Evolutionary conservation across 768 basidiomycete species (phyloP).

Genomic region (Lactarius evosmus): DNA sequence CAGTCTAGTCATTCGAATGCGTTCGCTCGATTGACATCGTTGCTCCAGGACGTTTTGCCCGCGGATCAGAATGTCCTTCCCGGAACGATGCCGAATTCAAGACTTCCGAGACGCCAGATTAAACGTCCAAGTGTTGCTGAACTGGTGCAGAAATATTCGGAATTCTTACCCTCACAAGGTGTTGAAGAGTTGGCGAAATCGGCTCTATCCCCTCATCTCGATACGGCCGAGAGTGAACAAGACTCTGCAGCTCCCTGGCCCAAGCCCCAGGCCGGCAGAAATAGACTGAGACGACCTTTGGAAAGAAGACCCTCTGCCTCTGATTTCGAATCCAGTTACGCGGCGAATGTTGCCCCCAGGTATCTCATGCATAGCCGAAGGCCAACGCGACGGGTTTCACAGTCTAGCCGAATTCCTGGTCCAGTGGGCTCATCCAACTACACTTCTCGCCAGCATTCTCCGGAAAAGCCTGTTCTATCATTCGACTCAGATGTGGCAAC

Average conservation of each 20-base stretch:
- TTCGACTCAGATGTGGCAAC: constrained; percentile 30
- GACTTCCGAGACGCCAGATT: constrained; percentile 57
- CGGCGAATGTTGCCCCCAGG: constrained; percentile 84
- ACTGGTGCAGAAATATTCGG: constrained; percentile 77
- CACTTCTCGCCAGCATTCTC: constrained; percentile 65
- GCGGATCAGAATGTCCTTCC: constrained; percentile 21
- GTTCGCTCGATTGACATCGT: not conserved
- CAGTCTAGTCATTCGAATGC: not conserved
- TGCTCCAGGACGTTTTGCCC: constrained; percentile 9
- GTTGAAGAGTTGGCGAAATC: constrained; percentile 70
- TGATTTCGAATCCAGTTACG: constrained; percentile 90
- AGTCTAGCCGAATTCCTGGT: constrained; percentile 49
- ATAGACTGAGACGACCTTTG: constrained; percentile 50
- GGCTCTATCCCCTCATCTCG: constrained; percentile 53
- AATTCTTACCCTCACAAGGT: constrained; percentile 68
- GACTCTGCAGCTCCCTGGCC: constrained; percentile 46
- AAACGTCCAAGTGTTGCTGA: constrained; percentile 76
- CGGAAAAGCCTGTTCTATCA: constrained; percentile 55
- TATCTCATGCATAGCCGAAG: constrained; percentile 55
- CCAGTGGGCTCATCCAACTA: constrained; percentile 49
- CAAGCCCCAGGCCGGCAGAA: constrained; percentile 42
- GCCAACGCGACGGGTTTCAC: constrained; percentile 39
- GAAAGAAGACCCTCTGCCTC: constrained; percentile 62
- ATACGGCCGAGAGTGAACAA: constrained; percentile 77
- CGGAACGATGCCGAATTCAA: constrained; percentile 43